A percentile compares a stretch with the other conserved stretches of the same genome.
Conservation (phyloP, 768 basidiomycete species). For the Serpula lacrymans region DNA sequence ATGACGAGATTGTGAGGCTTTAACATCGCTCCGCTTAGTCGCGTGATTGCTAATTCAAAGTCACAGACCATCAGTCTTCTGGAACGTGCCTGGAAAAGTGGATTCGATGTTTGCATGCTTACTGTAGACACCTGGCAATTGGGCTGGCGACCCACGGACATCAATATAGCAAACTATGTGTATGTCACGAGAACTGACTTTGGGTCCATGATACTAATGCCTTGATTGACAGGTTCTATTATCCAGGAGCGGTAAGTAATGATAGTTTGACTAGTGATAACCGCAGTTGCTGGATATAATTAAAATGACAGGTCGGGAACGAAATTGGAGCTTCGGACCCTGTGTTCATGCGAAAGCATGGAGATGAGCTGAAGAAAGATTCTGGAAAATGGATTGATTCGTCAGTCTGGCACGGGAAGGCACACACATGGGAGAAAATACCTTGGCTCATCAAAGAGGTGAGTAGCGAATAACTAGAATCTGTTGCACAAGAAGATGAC, state of each 20-base stretch:
- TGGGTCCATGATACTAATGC: not conserved
- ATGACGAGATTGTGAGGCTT: constrained; percentile 42
- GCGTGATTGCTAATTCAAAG: not conserved
- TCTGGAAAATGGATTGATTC: constrained; percentile 48
- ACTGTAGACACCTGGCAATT: constrained; percentile 51
- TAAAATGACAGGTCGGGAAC: constrained; percentile 33
- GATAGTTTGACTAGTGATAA: not conserved
- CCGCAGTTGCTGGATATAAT: not conserved
- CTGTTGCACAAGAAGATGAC: too few relatives aligned
- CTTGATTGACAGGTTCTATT: constrained; percentile 34
- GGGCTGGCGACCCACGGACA: constrained; percentile 47
- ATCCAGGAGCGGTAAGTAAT: constrained; percentile 25
- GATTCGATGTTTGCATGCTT: constrained; percentile 46
- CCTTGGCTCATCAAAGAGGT: constrained; percentile 45
- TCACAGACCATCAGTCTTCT: constrained; percentile 42
- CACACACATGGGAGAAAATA: constrained; percentile 51
- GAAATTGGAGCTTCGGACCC: constrained; percentile 47
- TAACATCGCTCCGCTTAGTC: not conserved
- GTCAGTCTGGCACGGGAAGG: constrained; percentile 48
- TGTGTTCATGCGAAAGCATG: constrained; percentile 47
- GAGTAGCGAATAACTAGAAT: constrained; percentile 4
- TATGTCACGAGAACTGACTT: too few relatives aligned
- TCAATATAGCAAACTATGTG: constrained; percentile 49
- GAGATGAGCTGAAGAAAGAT: constrained; percentile 36
- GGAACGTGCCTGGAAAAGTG: constrained; percentile 42